Conservation (phyloP, 306 rosid genomes). For the Ammopiptanthus mongolicus region DNA sequence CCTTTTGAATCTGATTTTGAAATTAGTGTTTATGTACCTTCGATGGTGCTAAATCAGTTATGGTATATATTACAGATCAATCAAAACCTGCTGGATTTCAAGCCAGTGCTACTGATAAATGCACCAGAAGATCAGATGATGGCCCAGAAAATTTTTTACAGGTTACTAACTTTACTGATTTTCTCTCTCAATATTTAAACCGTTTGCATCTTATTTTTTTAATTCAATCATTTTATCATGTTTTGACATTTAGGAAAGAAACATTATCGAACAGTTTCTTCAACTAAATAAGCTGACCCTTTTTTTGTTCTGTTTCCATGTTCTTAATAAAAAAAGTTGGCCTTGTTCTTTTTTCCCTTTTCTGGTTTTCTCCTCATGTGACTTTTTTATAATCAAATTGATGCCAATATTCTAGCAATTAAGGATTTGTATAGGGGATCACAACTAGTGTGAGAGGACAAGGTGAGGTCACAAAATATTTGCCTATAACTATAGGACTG, state of each 20-base stretch:
- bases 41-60: constrained; percentile 13
- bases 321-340: no score
- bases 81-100: constrained; percentile 28
- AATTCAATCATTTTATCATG: constrained; percentile 4
- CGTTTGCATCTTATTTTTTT: neutral
- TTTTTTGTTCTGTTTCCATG: neutral
- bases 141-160: constrained; percentile 35
- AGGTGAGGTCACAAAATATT: no score
- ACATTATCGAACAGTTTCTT: neutral
- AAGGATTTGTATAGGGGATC: no score
- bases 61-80: constrained; percentile 33
- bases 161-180: constrained; percentile 36
- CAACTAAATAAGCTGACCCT: neutral
- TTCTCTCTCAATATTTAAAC: neutral
- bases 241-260: neutral
- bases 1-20: neutral
- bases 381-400: no score
- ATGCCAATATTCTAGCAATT: no score
- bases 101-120: constrained; percentile 20
- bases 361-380: no score
- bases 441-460: no score
- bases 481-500: no score
- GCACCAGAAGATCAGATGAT: constrained; percentile 20
- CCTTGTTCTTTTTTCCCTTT: neutral
- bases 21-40: neutral